phyloP scores from a whole-genome alignment of 2,329 filamentous ascomycete genomes.

The Xenosphaeropsis pyriputrescens region DNA sequence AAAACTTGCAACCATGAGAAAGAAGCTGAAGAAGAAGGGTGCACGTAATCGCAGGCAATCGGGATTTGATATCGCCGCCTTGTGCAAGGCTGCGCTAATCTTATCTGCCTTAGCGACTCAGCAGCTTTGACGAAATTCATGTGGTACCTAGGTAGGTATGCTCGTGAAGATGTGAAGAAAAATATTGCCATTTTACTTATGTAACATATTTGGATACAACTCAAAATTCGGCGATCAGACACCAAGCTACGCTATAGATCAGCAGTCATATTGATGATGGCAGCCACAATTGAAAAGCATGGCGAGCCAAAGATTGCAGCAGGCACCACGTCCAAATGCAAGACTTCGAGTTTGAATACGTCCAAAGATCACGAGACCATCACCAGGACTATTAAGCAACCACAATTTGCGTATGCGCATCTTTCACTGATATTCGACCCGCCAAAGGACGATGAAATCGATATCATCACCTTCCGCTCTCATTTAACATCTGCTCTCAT shows the following conservation, averaged over 20 bases:
- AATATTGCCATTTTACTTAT: background rate
- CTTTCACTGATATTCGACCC: constrained; percentile 28
- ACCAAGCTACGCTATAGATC: background rate
- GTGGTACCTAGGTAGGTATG: too few species aligned
- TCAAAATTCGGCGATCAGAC: background rate
- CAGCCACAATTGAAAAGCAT: too few species aligned
- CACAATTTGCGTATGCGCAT: constrained; percentile 41
- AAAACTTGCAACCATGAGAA: background rate
- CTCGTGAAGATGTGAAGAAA: too few species aligned
- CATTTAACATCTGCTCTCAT: constrained; percentile 49
- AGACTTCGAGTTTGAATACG: background rate
- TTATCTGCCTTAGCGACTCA: too few species aligned
- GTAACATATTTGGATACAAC: background rate
- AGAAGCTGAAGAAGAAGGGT: too few species aligned
- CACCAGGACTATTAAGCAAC: constrained; percentile 32
- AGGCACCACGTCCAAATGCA: background rate
- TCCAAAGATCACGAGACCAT: constrained; percentile 28
- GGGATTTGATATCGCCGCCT: too few species aligned
- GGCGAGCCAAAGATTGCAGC: too few species aligned
- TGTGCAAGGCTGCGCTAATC: too few species aligned
- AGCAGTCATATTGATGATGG: too few species aligned
- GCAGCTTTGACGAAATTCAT: too few species aligned
- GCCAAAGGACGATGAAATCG: constrained; percentile 5
- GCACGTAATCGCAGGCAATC: too few species aligned
- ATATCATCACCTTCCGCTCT: constrained; percentile 37